These are phyloP conservation scores for Auricularia cornea DNA, from an alignment of 768 basidiomycete genomes.

Conservation along the genomic window DNA sequence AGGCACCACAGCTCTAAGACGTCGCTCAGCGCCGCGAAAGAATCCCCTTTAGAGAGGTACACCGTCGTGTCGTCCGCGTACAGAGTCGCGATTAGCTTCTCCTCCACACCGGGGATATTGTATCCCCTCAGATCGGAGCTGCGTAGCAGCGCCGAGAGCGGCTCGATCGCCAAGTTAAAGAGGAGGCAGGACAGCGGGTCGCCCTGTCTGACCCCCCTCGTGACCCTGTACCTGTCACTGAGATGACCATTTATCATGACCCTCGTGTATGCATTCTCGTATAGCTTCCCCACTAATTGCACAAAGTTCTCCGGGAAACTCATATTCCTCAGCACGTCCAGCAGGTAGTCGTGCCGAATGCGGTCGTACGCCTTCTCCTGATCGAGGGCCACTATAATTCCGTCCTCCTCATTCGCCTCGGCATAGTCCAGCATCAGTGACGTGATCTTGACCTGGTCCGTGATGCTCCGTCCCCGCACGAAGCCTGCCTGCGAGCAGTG, in stretches of 20 bases:
- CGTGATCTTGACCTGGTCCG: slow-evolving; percentile 8
- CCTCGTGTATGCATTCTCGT: background rate
- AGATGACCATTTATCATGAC: background rate
- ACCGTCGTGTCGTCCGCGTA: background rate
- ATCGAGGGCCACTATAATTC: slow-evolving; percentile 6
- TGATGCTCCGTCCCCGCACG: slow-evolving; percentile 7
- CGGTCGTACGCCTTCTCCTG: slow-evolving; percentile 10
- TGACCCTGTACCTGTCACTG: background rate
- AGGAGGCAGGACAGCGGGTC: slow-evolving; percentile 13
- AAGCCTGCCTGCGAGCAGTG: slow-evolving; percentile 9
- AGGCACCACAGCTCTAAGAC: background rate
- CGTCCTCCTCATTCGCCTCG: background rate
- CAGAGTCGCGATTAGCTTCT: background rate
- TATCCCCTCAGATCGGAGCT: background rate
- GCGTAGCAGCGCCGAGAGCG: slow-evolving; percentile 5
- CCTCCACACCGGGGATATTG: background rate
- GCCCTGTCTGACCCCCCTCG: background rate
- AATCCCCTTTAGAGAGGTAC: background rate
- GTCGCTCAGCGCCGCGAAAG: background rate
- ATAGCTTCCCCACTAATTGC: background rate
- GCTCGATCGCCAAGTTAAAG: slow-evolving; percentile 11
- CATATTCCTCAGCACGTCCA: slow-evolving; percentile 3
- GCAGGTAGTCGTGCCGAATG: slow-evolving; percentile 8
- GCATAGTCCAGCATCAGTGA: slow-evolving; percentile 4
- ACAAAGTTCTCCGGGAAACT: background rate